Conservation (phyloP, 306 rosid genomes). For the Cucumis cinereus region DNA sequence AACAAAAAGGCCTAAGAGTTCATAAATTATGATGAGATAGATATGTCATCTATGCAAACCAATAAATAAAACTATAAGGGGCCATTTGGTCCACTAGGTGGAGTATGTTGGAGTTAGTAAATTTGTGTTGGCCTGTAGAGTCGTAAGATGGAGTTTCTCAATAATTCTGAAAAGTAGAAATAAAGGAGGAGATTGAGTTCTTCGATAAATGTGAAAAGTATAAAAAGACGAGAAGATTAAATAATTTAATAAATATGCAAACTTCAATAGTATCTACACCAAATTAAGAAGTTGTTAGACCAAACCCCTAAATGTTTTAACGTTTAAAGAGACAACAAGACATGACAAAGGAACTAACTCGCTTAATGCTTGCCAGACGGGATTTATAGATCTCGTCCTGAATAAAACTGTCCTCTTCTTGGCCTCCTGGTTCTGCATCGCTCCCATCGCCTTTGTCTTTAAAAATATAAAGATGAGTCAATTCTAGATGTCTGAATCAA, state of each 20-base stretch:
- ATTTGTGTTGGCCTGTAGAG: no score
- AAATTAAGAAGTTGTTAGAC: no score
- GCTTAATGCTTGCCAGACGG: conserved; percentile 85
- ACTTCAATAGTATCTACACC: no score
- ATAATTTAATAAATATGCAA: no score
- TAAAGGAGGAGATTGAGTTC: no score
- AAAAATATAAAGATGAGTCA: conserved; percentile 8
- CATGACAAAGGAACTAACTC: conserved; percentile 36
- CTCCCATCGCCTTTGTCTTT: conserved; percentile 69
- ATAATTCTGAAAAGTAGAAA: no score
- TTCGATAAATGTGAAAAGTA: no score
- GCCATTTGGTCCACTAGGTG: no score
- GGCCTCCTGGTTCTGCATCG: conserved; percentile 59
- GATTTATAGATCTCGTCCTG: conserved; percentile 92
- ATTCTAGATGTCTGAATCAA: background rate
- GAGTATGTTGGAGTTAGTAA: no score
- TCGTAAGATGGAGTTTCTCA: no score
- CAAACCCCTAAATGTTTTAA: background rate
- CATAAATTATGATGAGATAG: background rate
- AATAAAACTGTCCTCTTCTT: conserved; percentile 62
- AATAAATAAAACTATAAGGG: background rate
- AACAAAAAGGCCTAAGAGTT: background rate
- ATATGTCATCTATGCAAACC: background rate
- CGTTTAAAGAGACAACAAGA: conserved; percentile 6
- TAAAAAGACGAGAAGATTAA: no score